Base-by-base conservation (phyloP, 2,329 filamentous ascomycete genomes). In the Pseudofabraea citricarpa region DNA sequence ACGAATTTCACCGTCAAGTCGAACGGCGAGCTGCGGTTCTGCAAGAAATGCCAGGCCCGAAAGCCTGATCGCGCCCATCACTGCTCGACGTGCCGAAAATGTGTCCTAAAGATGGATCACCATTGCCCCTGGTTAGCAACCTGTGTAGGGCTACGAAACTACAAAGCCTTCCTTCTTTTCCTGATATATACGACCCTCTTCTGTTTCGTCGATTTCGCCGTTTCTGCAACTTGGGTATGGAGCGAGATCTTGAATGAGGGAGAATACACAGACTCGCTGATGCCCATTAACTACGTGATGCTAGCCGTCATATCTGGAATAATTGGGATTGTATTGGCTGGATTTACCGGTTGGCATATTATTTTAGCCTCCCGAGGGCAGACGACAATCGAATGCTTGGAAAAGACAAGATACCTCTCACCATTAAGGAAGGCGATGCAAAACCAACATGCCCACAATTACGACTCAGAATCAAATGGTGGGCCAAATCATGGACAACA, bases 81-180 rank as follows among this genome's bases (percentile, higher is more conserved):
- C 71, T 98, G 93, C 74, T 95, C 89, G 9, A 94, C 90, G 4
- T 98, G 93, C 68, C 81, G 85, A 54, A 85, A 86, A 59, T 98
- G 93, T 64, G 90, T 98, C 20, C 74, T 98, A 64, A 98, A 98
- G 73, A 98, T 98, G 93, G 93, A 98, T 63, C 93, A 98, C 65
- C 93, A 98, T 69, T 98, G 93, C 64, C 93, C 93, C 13, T 98
- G 93, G 93, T 76, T 98, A 39, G 91, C 93, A 21, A 95, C 89
- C 4, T 98, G 93, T 65, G 87, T 98, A 47, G 93, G 93, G 16
- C 72, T 98, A 51, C 81, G 81, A 60, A 98, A 98, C 67, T 94
- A 96, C 74, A 98, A 98, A 68, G 77, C 90, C 0, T 98, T 98
- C 62, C 64, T 98, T 41, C 75, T 97, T 3, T 98, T 97, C 64